Evolutionary conservation across 2,329 filamentous ascomycete species (phyloP), one percentile per base, ranked within the genome.

Genomic region (Myriosclerotinia duriaeana): DNA sequence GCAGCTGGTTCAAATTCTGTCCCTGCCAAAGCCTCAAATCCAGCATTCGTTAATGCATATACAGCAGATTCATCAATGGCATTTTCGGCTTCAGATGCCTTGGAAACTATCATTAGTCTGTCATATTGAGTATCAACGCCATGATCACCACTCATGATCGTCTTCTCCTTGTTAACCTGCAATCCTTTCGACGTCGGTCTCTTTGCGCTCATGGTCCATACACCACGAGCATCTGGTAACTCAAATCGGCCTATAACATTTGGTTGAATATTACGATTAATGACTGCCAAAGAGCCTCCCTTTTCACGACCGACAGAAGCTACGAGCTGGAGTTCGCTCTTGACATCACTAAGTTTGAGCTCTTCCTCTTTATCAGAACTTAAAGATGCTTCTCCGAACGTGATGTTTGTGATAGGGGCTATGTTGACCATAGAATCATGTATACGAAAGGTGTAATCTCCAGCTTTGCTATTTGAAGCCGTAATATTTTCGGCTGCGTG

Each of bases 1-100:
- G 93, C 92, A 55, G 92, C 91, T 5, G 90, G 88, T 69, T 99
- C 96, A 75, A 98, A 97, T 74, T 99, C 95, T 0, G 93, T 92
- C 50, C 89, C 92, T 46, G 87, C 86, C 9, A 94, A 83, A 50
- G 90, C 87, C 75, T 93, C 89, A 67, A 96, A 87, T 3, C 87
- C 87, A 40, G 87, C 87, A 1, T 85, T 86, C n/a, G 88, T 90
- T 50, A 94, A 81, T 52, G 86, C 84, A 73, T 93, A 93, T 2
- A 96, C 88, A 65, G 92, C 87, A 0, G 92, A 94, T 63, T 63
- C 60, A 65, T 91, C 87, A 38, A 50, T 38, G 0, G 92, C 94
- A 53, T 87, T 88, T 77, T 94, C 91, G 66, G 87, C 88, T 0
- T 87, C 89, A 67, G 71, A 67, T 2, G 77, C 76, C 78, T 92